Base-by-base conservation (phyloP, 176 grass and related monocot genomes). In the Chloris gayana region DNA sequence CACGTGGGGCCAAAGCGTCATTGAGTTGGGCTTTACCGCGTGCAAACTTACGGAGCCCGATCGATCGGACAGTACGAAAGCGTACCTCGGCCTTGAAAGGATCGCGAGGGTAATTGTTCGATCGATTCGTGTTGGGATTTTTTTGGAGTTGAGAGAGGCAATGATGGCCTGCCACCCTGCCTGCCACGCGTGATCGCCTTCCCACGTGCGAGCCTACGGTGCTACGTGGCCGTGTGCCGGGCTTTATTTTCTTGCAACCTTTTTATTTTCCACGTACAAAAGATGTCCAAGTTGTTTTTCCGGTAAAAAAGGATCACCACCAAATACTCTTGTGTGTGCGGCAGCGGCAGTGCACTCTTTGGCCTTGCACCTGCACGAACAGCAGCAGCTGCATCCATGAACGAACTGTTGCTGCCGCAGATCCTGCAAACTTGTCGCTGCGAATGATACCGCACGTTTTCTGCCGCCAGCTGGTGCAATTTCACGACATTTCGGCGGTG, bases 21-120 rank as follows among this genome's bases (percentile, higher is more conserved):
- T 56, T n/a, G 7, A 17, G 53, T 2, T 56, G 6, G 51, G 51
- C 51, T 17, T 57, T 31, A 75, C 53, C 53, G 64, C 73, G 65
- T 62, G 63, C 27, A 38, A 59, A 57, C 27, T 13, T 33, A 72
- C 56, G 26, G 44, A 25, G 42, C 7, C 44, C 44, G 44, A 45
- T 26, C 44, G 44, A 45, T 26, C 37, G 13, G 17, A 9, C 32
- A 3, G 38, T 14, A 74, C 24, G 45, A 27, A 38, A 44, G 37
- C 39, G 74, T 49, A 77, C 5, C 11, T 10, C 26, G 67, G 35
- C 35, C 35, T 37, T 69, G 67, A 86, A 80, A 75, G 76, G 5
- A 9, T 35, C 71, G 71, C 21, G 29, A 24, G 35, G 3, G 14
- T 73, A 14, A 51, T 46, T 8, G 17, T 30, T 9, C 0, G n/a